Percentiles rank a stretch among this genome's conserved stretches.
Conservation (phyloP, 169 alveolate genomes). For the Babesia bovis region DNA sequence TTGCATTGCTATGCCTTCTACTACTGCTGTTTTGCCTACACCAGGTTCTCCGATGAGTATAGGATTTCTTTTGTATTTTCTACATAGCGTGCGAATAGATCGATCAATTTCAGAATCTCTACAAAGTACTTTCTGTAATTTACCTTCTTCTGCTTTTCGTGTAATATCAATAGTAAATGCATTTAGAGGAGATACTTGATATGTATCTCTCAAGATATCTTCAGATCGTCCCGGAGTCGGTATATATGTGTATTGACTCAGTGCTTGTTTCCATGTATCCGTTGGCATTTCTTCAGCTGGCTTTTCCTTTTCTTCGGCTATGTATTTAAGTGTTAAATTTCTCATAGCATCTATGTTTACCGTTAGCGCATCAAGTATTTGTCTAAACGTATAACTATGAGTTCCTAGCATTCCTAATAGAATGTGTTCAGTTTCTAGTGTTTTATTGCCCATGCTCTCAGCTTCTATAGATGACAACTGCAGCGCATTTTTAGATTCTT, state of each 20-base stretch:
- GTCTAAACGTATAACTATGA: slow-evolving; percentile 17
- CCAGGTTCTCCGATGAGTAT: slow-evolving; percentile 68
- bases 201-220: slow-evolving; percentile 20
- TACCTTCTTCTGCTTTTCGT: slow-evolving; percentile 52
- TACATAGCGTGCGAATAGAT: slow-evolving; percentile 54
- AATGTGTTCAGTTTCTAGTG: slow-evolving; percentile 63
- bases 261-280: slow-evolving; percentile 29
- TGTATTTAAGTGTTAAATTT: slow-evolving; percentile 26
- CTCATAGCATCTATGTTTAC: slow-evolving; percentile 19
- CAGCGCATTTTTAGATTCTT: slow-evolving; percentile 49
- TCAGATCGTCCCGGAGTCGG: slow-evolving; percentile 38
- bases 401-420: slow-evolving; percentile 43
- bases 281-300: slow-evolving; percentile 13
- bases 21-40: slow-evolving; percentile 68
- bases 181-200: slow-evolving; percentile 23
- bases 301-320: slow-evolving; percentile 32
- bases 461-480: slow-evolving; percentile 58
- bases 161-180: slow-evolving; percentile 58
- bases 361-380: slow-evolving; percentile 18
- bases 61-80: slow-evolving; percentile 54
- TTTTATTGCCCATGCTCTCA: slow-evolving; percentile 41
- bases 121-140: slow-evolving; percentile 49
- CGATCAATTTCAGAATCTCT: slow-evolving; percentile 58
- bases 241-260: slow-evolving; percentile 33
- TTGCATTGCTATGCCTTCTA: slow-evolving; percentile 58